phyloP scores from a whole-genome alignment of 2,329 filamentous ascomycete genomes.

The Fusarium sp. region DNA sequence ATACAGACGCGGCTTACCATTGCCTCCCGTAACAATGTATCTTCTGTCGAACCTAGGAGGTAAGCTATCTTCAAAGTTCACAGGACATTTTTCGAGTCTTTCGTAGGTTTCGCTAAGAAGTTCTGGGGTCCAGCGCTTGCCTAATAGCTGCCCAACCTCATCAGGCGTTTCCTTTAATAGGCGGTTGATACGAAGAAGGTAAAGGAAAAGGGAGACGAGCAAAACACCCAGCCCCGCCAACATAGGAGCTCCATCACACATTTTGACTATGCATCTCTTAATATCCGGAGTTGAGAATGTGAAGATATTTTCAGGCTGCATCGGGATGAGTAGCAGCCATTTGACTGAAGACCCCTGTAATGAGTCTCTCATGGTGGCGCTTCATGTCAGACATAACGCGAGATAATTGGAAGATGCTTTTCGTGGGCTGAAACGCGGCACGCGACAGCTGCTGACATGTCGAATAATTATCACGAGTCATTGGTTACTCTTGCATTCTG shows the following conservation, averaged over 20 bases:
- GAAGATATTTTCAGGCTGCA: not conserved
- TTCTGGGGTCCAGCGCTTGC: not conserved
- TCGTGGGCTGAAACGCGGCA: not conserved
- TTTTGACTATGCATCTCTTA: not conserved
- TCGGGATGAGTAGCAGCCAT: not conserved
- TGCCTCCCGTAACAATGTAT: slow-evolving; percentile 11
- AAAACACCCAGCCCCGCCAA: not conserved
- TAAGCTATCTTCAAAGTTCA: not conserved
- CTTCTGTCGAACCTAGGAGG: not conserved
- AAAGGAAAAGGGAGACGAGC: not conserved
- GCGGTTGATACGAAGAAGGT: not conserved
- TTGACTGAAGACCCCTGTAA: too few species aligned
- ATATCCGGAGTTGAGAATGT: not conserved
- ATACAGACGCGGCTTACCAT: not conserved
- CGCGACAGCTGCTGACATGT: not conserved
- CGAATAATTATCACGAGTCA: not conserved
- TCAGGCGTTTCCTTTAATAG: not conserved
- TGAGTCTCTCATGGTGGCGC: too few species aligned
- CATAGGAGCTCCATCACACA: not conserved
- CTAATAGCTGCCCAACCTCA: not conserved
- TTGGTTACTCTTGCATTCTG: not conserved
- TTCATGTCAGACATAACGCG: not conserved
- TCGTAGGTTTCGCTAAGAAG: not conserved
- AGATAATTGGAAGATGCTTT: not conserved
- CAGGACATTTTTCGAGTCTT: not conserved